Conservation (phyloP, 257 asterid genomes). For the Solanum clarkiae region DNA sequence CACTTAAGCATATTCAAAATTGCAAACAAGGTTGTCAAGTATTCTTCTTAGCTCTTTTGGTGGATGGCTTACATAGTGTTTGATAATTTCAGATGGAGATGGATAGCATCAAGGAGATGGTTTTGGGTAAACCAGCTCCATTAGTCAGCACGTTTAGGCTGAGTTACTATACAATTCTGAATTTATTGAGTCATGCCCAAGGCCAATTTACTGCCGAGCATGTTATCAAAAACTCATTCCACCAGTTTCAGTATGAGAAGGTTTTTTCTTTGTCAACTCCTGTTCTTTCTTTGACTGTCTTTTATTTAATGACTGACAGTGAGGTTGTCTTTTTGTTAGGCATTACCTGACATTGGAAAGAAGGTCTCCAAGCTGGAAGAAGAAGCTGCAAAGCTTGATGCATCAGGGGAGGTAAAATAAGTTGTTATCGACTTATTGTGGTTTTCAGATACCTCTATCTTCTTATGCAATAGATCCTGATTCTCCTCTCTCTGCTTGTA, state of each 20-base stretch:
- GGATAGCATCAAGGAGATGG: slow-evolving; percentile 90
- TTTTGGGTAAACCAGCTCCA: slow-evolving; percentile 97
- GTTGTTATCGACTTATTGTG: not conserved
- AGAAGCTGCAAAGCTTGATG: slow-evolving; percentile 88
- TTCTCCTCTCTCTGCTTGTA: slow-evolving; percentile 15
- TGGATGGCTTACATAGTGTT: not conserved
- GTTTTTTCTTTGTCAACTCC: slow-evolving; percentile 12
- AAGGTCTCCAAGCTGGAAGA: slow-evolving; percentile 73
- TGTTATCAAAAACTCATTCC: slow-evolving; percentile 86
- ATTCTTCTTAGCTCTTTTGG: not conserved
- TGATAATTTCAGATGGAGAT: slow-evolving; percentile 73
- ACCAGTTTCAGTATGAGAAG: slow-evolving; percentile 97
- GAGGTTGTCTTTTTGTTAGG: slow-evolving; percentile 30
- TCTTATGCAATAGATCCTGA: not conserved
- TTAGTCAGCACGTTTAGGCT: slow-evolving; percentile 93
- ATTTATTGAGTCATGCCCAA: slow-evolving; percentile 96
- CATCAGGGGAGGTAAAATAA: slow-evolving; percentile 69
- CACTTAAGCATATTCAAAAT: not conserved
- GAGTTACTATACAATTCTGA: slow-evolving; percentile 89
- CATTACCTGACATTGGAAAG: slow-evolving; percentile 82
- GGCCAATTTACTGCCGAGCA: slow-evolving; percentile 98
- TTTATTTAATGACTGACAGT: slow-evolving; percentile 8
- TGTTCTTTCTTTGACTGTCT: not conserved
- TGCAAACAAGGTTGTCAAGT: not conserved
- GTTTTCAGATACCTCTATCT: slow-evolving; percentile 1